Evolutionary conservation across 2,329 filamentous ascomycete species (phyloP).

Genomic region (Xylariaceae sp.): DNA sequence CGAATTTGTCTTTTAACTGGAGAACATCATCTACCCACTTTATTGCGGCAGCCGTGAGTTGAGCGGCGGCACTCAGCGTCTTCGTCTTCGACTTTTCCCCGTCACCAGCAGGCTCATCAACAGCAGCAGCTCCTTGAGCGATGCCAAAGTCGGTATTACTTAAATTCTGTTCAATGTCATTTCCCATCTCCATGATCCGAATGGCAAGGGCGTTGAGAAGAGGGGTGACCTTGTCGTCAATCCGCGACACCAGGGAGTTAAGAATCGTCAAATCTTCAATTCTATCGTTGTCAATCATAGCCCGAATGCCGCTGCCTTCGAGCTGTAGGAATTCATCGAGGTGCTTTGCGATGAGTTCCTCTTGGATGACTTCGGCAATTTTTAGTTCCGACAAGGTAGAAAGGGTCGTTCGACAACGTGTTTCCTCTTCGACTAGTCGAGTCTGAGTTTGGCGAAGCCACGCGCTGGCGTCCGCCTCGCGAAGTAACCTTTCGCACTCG

Average conservation of each 20-base stretch:
- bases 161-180: slow-evolving; percentile 71
- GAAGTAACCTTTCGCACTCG: slow-evolving; percentile 71
- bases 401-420: slow-evolving; percentile 78
- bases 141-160: slow-evolving; percentile 52
- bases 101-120: slow-evolving; percentile 43
- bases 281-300: slow-evolving; percentile 90
- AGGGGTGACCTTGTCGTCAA: slow-evolving; percentile 68
- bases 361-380: slow-evolving; percentile 72
- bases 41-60: slow-evolving; percentile 81
- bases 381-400: slow-evolving; percentile 67
- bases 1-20: slow-evolving; percentile 81
- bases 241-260: slow-evolving; percentile 72
- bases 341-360: slow-evolving; percentile 72
- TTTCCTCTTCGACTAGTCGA: slow-evolving; percentile 74
- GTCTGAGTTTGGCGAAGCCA: slow-evolving; percentile 75
- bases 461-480: slow-evolving; percentile 71
- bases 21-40: slow-evolving; percentile 95
- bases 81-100: slow-evolving; percentile 48
- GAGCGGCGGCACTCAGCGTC: slow-evolving; percentile 57
- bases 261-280: slow-evolving; percentile 73
- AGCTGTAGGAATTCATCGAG: slow-evolving; percentile 78
- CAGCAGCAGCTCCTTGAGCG: slow-evolving; percentile 31
- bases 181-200: slow-evolving; percentile 74
- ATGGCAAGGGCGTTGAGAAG: slow-evolving; percentile 67
- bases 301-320: slow-evolving; percentile 75